phyloP scores from a whole-genome alignment of 2,329 filamentous ascomycete genomes.

The Scleromitrula shiraiana region DNA sequence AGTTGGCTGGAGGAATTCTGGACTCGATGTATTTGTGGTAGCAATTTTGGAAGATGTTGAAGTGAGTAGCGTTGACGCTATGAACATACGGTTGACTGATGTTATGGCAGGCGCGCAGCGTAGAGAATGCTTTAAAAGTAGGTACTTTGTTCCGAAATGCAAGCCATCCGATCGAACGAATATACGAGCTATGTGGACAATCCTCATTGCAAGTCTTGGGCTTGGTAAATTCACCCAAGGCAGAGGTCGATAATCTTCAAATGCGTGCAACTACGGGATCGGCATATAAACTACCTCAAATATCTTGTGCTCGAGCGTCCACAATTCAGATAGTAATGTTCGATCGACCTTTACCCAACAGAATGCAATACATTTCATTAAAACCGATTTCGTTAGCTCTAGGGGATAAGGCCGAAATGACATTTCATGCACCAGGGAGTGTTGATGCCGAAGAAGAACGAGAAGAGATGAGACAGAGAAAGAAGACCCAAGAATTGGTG shows the following conservation, averaged over 20 bases:
- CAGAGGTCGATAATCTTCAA: conserved; percentile 58
- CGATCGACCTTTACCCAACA: conserved; percentile 71
- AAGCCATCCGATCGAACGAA: conserved; percentile 68
- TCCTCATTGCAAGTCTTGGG: conserved; percentile 80
- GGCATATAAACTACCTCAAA: conserved; percentile 52
- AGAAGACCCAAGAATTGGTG: conserved; percentile 58
- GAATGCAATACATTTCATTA: conserved; percentile 95
- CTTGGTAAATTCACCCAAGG: conserved; percentile 58
- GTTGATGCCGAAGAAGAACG: conserved; percentile 67
- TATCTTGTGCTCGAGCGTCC: conserved; percentile 63
- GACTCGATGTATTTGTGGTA: conserved; percentile 82
- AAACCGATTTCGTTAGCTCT: conserved; percentile 82
- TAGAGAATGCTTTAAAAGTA: conserved; percentile 79
- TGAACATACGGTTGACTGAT: conserved; percentile 20
- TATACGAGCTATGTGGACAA: conserved; percentile 79
- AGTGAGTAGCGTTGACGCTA: conserved; percentile 41
- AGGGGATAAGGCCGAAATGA: conserved; percentile 54
- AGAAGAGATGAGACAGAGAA: conserved; percentile 49
- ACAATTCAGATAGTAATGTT: conserved; percentile 86
- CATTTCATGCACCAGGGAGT: conserved; percentile 38
- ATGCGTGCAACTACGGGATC: conserved; percentile 52
- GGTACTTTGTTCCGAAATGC: conserved; percentile 78
- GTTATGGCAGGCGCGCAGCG: conserved; percentile 44
- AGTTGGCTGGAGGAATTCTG: conserved; percentile 92
- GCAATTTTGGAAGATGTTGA: conserved; percentile 86